Evolutionary conservation across 2,329 filamentous ascomycete species (phyloP).

Genomic region (Botrytis galanthina): DNA sequence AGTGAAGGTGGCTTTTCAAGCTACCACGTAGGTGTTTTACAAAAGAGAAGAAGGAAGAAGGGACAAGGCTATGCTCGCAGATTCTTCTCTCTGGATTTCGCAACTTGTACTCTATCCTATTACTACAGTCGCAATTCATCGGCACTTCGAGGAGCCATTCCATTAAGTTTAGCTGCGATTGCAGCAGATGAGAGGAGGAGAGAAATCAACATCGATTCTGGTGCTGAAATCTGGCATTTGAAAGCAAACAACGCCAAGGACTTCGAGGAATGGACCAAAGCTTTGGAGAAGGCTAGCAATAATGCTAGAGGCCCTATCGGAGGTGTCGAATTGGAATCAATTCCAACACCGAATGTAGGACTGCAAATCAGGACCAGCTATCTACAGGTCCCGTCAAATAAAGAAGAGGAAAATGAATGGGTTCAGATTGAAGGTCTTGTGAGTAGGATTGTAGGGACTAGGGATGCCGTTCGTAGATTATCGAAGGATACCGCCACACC

Average conservation of each 20-base stretch:
- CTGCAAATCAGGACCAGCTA: slow-evolving; percentile 38
- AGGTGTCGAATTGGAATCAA: slow-evolving; percentile 44
- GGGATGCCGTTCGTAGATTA: slow-evolving; percentile 82
- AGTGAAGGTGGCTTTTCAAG: slow-evolving; percentile 46
- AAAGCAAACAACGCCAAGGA: slow-evolving; percentile 79
- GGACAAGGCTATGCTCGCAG: slow-evolving; percentile 89
- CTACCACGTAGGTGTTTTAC: slow-evolving; percentile 79
- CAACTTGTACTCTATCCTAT: slow-evolving; percentile 91
- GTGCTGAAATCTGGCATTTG: slow-evolving; percentile 95
- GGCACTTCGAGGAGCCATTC: slow-evolving; percentile 86
- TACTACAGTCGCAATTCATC: slow-evolving; percentile 94
- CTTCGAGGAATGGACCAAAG: slow-evolving; percentile 82
- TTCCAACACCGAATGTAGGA: slow-evolving; percentile 33
- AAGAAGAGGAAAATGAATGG: slow-evolving; percentile 79
- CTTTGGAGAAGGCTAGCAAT: slow-evolving; percentile 78
- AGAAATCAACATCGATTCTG: slow-evolving; percentile 95
- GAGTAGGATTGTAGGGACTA: slow-evolving; percentile 79
- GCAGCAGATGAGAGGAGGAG: slow-evolving; percentile 83
- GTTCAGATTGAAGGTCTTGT: slow-evolving; percentile 80
- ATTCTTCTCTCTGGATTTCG: slow-evolving; percentile 95
- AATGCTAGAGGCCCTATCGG: slow-evolving; percentile 47
- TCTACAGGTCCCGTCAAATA: slow-evolving; percentile 30
- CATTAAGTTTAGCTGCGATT: slow-evolving; percentile 85
- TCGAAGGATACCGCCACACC: slow-evolving; percentile 75
- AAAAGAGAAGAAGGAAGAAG: slow-evolving; percentile 89